These are phyloP conservation scores for carrot (Daucus carota) DNA, from an alignment of 129 eudicot species.

Conservation along the genomic window DNA sequence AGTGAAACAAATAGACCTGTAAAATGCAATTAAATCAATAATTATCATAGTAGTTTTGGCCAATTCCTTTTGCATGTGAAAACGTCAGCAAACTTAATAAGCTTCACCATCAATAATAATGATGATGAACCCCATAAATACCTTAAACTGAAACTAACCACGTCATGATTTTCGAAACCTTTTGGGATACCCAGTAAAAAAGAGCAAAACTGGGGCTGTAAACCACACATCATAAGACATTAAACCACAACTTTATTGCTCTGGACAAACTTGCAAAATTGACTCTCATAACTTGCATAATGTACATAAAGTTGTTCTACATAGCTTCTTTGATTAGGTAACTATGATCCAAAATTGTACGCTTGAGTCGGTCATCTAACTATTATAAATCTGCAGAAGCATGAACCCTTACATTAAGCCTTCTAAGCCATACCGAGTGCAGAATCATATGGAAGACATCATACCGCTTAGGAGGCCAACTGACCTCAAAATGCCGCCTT, in stretches of 20 bases:
- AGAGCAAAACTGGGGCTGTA: too few species aligned
- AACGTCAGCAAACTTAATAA: too few species aligned
- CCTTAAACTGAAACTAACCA: too few species aligned
- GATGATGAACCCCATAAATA: too few species aligned
- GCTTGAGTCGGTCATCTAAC: not conserved
- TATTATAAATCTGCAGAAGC: slow-evolving; percentile 4
- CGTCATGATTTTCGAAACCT: too few species aligned
- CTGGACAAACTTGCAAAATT: not conserved
- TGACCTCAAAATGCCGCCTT: slow-evolving; percentile 59
- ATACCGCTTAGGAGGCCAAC: slow-evolving; percentile 56
- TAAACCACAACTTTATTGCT: not conserved
- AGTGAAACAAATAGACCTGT: too few species aligned
- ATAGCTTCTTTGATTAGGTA: not conserved
- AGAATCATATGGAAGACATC: slow-evolving; percentile 80
- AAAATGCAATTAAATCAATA: too few species aligned
- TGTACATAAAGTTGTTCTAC: not conserved
- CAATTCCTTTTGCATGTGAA: too few species aligned
- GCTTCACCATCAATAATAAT: too few species aligned
- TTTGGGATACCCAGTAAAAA: too few species aligned
- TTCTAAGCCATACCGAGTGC: slow-evolving; percentile 77
- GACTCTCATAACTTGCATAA: not conserved
- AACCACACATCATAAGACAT: not conserved
- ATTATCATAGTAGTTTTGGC: too few species aligned
- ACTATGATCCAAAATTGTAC: not conserved
- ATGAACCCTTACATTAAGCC: slow-evolving; percentile 43